Percentiles rank a stretch among this genome's conserved stretches.
phyloP scores from a whole-genome alignment of 1,139 yeast species.

The Blastobotrys aristatus region DNA sequence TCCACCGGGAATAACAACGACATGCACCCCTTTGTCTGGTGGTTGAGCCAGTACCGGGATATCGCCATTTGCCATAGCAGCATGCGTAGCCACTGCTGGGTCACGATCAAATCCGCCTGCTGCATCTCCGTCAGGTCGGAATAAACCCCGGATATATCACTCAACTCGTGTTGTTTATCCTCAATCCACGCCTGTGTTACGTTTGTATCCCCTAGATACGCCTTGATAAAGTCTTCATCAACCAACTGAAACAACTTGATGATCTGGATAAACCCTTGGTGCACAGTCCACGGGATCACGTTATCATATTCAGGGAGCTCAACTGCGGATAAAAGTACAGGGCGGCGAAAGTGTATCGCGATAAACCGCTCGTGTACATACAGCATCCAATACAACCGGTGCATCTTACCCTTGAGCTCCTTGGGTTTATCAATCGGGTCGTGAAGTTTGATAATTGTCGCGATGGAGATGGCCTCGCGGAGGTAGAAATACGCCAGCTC shows the following conservation, averaged over 20 bases:
- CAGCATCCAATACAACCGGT: constrained; percentile 22
- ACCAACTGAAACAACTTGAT: constrained; percentile 21
- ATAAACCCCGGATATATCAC: constrained; percentile 14
- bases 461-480: constrained; percentile 22
- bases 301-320: constrained; percentile 17
- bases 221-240: constrained; percentile 20
- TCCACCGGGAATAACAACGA: constrained; percentile 21
- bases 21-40: constrained; percentile 14
- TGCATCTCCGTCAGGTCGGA: constrained; percentile 19
- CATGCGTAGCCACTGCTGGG: constrained; percentile 24
- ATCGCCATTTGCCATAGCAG: constrained; percentile 25
- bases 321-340: constrained; percentile 16
- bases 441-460: constrained; percentile 16
- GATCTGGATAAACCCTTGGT: constrained; percentile 20
- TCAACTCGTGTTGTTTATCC: constrained; percentile 17
- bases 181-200: constrained; percentile 19
- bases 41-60: constrained; percentile 17
- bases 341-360: constrained; percentile 20
- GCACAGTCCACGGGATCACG: constrained; percentile 13
- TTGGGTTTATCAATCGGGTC: constrained; percentile 2
- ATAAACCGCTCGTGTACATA: constrained; percentile 23
- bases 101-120: constrained; percentile 21
- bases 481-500: constrained; percentile 21
- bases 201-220: constrained; percentile 14
- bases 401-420: constrained; percentile 17